Base-by-base conservation (phyloP, 192 early-diverging fungal genomes). In the Borealophlyctis nickersoniae region DNA sequence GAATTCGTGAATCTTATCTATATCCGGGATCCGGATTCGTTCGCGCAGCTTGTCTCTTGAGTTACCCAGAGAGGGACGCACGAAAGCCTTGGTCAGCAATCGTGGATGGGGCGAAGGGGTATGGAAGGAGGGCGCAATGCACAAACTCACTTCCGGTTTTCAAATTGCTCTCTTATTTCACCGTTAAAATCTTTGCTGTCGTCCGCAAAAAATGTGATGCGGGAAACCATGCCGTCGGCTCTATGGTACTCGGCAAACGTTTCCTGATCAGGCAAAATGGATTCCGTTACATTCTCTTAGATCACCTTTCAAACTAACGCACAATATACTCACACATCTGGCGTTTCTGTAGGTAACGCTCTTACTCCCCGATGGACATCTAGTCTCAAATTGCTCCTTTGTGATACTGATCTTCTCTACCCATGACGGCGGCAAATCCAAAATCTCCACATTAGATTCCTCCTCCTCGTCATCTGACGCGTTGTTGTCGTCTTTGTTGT, bases 401-500 rank as follows among this genome's bases (percentile, higher is more conserved):
- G 67, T 62, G 4, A 85, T 60, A 2, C n/a, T 27, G 9, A 85
- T 58, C 26, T 59, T 52, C 36, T 74, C 73, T 13, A 85, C 83
- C 83, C 83, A 85, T 3, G 70, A 73, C 2, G 77, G 80, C 52
- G 83, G 78, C 54, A 85, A 54, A 70, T 85, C 83, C 31, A 83
- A 48, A 48, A 77, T 74, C 53, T 82, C 77, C 27, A 52, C 31
- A 0, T 49, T 34, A 16, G 55, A 55, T 9, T 61, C 68, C 13
- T 77, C 73, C 23, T 73, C 68, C 4, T 81, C 71, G 30, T 75
- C 75, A 26, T 84, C 75, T 13, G 79, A 76, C 2, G 65, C 60
- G 2, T 55, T 67, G 30, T 75, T 70, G 23, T 81, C 81, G 4
- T 36, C 71, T 23, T 62, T 35, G 13, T 73, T 70, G n/a, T 53